These are phyloP conservation scores for Coemansia sp. DNA, from an alignment of 192 early-diverging fungal species.

Conservation along the genomic window DNA sequence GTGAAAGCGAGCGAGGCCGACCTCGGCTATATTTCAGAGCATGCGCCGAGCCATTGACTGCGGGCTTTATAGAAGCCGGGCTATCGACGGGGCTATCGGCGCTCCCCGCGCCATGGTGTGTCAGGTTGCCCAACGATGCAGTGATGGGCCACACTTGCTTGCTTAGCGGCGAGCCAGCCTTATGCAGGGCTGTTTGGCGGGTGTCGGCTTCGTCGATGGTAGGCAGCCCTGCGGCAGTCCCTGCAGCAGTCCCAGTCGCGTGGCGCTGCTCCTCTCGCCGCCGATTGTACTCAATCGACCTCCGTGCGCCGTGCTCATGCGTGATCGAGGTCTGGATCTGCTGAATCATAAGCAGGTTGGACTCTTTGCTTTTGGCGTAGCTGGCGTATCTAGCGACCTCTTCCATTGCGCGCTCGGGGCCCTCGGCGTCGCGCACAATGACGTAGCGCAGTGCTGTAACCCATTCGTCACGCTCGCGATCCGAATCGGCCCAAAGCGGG, in stretches of 20 bases:
- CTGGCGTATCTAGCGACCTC: slow-evolving; percentile 44
- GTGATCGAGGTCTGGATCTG: slow-evolving; percentile 53
- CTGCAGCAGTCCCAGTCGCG: neutral
- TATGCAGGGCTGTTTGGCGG: slow-evolving; percentile 1
- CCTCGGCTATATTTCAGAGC: slow-evolving; percentile 2
- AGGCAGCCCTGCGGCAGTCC: neutral
- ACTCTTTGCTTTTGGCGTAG: slow-evolving; percentile 38
- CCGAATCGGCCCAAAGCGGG: slow-evolving; percentile 86
- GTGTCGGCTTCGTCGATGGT: neutral
- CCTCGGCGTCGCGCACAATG: slow-evolving; percentile 54
- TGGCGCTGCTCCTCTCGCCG: slow-evolving; percentile 27
- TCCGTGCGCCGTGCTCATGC: slow-evolving; percentile 48
- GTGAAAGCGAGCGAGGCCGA: slow-evolving; percentile 31
- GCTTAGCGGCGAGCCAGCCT: slow-evolving; percentile 42
- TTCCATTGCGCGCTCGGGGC: slow-evolving; percentile 47
- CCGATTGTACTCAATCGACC: slow-evolving; percentile 42
- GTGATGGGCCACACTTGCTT: slow-evolving; percentile 42
- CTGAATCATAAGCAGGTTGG: slow-evolving; percentile 50
- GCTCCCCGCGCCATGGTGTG: neutral
- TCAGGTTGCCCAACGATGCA: slow-evolving; percentile 20
- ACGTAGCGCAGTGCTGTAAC: slow-evolving; percentile 65
- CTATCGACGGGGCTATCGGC: neutral
- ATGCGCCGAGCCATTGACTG: neutral
- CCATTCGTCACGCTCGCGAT: slow-evolving; percentile 90
- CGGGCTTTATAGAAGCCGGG: neutral